Base-by-base conservation (phyloP, 257 asterid species). In the Nicotiana paniculata region DNA sequence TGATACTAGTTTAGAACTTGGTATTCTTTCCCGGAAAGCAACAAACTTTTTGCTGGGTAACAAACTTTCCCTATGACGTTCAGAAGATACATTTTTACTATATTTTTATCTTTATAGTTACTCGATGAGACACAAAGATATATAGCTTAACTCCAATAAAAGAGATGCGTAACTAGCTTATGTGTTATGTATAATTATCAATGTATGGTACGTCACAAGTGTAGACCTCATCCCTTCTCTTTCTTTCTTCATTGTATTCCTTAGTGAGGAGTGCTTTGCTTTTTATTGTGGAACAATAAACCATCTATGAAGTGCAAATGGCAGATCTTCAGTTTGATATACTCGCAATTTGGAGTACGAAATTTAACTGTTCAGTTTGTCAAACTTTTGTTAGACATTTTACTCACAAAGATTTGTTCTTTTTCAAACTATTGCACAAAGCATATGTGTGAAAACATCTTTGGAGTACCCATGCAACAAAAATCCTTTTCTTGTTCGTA, bases 41-140 rank as follows among this genome's bases (percentile, higher is more conserved):
- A 77, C 97, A 3, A 95, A 86, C 61, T 96, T 90, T 82, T 83
- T 93, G 90, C 90, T 96, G 97, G 99, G 99, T 94, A 96, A 79
- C 54, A 28, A 24, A 30, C 62, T 53, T 12, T 77, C 15, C 83
- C 24, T 37, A 37, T 78, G 53, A 78, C 58, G 5, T 18, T 6
- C 35, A 43, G 11, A 21, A 46, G 61, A 72, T 46, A 5, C 39
- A 46, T 24, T 74, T 51, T 26, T 74, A 74, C 46, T 13, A 26
- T 26, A 13, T 32, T 48, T 15, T 35, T 48, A 74, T 74, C 63
- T 51, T 74, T 51, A 8, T 74, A 48, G 48, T 21, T 48, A 51
- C 63, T 48, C 26, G 8, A 58, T 74, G 62, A 26, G 16, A 26
- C 26, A 51, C 43, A 26, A 32, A 32, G 63, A 74, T 43, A 26